phyloP scores from a whole-genome alignment of 2,329 filamentous ascomycete species.

The Colletotrichum scovillei region DNA sequence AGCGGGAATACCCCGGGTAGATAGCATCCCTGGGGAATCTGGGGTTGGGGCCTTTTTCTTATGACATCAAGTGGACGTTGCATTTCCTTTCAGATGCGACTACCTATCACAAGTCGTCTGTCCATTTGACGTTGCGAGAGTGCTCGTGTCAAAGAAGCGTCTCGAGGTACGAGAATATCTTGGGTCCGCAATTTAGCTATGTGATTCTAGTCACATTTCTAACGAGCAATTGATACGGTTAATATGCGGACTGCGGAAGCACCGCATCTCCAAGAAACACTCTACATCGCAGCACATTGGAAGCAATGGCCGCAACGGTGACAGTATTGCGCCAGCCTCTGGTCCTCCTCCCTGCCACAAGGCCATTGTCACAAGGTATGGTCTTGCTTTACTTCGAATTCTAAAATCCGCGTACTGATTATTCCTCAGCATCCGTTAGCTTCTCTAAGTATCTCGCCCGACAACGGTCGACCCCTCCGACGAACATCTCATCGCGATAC shows the following conservation, averaged over 20 bases:
- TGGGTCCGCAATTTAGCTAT: background rate
- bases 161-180: background rate
- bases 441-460: background rate
- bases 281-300: constrained; percentile 34
- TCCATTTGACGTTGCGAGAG: background rate
- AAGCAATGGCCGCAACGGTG: constrained; percentile 35
- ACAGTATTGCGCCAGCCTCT: constrained; percentile 33
- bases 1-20: constrained; percentile 10
- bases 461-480: constrained; percentile 10
- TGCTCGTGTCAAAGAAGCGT: background rate
- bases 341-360: constrained; percentile 14
- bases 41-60: background rate
- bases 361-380: constrained; percentile 10
- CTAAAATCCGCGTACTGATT: background rate
- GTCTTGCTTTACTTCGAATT: background rate
- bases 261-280: constrained; percentile 33
- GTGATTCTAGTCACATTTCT: constrained; percentile 11
- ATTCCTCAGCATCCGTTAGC: background rate
- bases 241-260: constrained; percentile 35
- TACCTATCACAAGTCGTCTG: background rate
- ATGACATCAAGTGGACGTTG: constrained; percentile 16
- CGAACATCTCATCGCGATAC: background rate
- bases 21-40: background rate
- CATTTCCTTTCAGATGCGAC: constrained; percentile 3
- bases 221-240: constrained; percentile 8